Percentiles rank a stretch among this genome's conserved stretches.
These are phyloP conservation scores for Bruguiera sexangula DNA, from an alignment of 345 rosid genomes.

Conservation along the genomic window DNA sequence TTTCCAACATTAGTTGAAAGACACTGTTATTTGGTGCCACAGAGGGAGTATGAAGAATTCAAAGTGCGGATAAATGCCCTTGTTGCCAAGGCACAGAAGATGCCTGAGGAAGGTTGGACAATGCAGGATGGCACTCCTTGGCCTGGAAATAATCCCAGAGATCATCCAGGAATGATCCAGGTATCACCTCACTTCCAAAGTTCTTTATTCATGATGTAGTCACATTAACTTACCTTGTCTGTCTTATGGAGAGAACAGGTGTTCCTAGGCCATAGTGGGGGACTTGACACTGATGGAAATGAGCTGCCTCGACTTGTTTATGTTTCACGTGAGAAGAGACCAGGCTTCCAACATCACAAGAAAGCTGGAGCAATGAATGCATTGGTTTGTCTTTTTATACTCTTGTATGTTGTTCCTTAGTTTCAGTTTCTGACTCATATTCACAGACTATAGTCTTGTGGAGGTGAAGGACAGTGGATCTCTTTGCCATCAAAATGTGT, in stretches of 20 bases:
- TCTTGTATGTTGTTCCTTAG: not conserved
- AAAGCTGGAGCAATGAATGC: conserved; percentile 99
- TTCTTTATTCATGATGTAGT: conserved; percentile 6
- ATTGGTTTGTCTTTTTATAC: conserved; percentile 52
- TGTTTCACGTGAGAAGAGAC: conserved; percentile 99
- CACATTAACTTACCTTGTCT: conserved; percentile 6
- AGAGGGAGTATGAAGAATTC: conserved; percentile 99
- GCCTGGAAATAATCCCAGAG: conserved; percentile 80
- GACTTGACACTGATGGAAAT: conserved; percentile 97
- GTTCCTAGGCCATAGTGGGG: conserved; percentile 97
- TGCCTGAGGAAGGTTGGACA: conserved; percentile 99
- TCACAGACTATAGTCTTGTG: not conserved
- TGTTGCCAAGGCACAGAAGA: conserved; percentile 96
- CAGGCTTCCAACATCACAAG: conserved; percentile 99
- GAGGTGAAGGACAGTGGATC: not conserved
- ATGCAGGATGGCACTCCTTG: conserved; percentile 99
- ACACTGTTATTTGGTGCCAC: conserved; percentile 9
- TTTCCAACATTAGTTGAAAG: not conserved
- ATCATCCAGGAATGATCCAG: conserved; percentile 92
- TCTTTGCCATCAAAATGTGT: too few relatives aligned
- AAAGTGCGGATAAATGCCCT: conserved; percentile 98
- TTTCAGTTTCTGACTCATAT: not conserved
- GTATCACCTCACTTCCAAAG: conserved; percentile 28
- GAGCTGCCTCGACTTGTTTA: conserved; percentile 98
- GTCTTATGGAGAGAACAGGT: conserved; percentile 43